These are phyloP conservation scores for Boletus tomentosulus DNA, from an alignment of 768 basidiomycete species.

Conservation along the genomic window DNA sequence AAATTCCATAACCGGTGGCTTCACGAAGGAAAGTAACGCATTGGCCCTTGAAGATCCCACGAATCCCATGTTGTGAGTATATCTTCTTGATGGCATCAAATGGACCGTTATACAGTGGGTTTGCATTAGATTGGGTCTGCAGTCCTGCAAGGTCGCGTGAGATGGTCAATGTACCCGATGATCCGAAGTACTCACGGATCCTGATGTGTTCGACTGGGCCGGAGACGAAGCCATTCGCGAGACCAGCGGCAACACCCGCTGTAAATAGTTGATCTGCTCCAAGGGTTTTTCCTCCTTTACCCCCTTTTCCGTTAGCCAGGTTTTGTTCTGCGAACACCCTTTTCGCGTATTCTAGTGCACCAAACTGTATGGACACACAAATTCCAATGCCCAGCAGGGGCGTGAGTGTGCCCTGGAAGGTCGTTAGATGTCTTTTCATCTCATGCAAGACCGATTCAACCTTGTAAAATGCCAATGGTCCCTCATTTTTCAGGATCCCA, in stretches of 20 bases:
- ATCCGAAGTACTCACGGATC: constrained; percentile 41
- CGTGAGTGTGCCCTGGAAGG: constrained; percentile 75
- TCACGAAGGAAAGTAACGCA: constrained; percentile 83
- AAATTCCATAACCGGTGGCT: constrained; percentile 76
- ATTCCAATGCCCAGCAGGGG: constrained; percentile 89
- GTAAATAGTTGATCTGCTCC: constrained; percentile 61
- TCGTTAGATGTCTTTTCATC: constrained; percentile 1
- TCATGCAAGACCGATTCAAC: constrained; percentile 33
- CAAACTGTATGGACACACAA: constrained; percentile 96
- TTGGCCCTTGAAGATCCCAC: constrained; percentile 92
- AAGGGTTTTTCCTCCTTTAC: constrained; percentile 59
- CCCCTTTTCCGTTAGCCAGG: constrained; percentile 51
- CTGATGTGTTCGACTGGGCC: constrained; percentile 98
- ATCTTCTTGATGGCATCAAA: constrained; percentile 88
- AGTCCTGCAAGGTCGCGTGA: constrained; percentile 50
- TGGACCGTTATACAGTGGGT: constrained; percentile 78
- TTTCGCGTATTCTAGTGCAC: constrained; percentile 81
- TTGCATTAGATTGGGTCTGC: constrained; percentile 82
- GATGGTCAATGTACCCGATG: not conserved
- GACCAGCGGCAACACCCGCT: constrained; percentile 80
- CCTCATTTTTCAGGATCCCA: constrained; percentile 88
- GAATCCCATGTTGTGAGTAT: constrained; percentile 65
- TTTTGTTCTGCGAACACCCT: constrained; percentile 71
- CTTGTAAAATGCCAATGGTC: constrained; percentile 94
- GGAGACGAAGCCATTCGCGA: constrained; percentile 89